phyloP scores from a whole-genome alignment of 179 eudicot genomes.

The Camellia oleifera region DNA sequence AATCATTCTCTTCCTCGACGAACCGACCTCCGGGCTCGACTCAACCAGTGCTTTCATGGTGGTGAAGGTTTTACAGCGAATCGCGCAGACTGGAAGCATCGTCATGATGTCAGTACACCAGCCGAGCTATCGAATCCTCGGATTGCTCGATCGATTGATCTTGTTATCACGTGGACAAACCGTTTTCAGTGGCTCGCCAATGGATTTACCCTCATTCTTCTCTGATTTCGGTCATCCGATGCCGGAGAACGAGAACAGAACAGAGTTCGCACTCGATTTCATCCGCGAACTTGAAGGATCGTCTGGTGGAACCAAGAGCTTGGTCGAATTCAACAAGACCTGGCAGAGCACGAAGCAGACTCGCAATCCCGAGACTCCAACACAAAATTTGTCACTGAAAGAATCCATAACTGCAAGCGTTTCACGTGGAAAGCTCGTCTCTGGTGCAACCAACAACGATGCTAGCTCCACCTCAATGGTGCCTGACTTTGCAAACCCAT shows the following conservation, averaged over 20 bases:
- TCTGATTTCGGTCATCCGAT: constrained; percentile 53
- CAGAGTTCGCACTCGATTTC: constrained; percentile 55
- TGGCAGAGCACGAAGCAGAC: constrained; percentile 31
- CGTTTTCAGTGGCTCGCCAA: constrained; percentile 54
- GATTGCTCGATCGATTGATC: constrained; percentile 47
- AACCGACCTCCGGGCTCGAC: constrained; percentile 68
- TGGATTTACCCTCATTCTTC: constrained; percentile 39
- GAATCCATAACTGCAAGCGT: constrained; percentile 66
- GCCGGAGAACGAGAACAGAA: constrained; percentile 54
- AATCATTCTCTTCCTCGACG: constrained; percentile 59
- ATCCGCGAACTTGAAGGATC: constrained; percentile 60
- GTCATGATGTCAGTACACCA: constrained; percentile 77
- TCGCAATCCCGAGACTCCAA: neutral
- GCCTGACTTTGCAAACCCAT: constrained; percentile 54
- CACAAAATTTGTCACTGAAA: constrained; percentile 42
- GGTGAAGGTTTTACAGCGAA: constrained; percentile 53
- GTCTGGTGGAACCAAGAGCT: constrained; percentile 36
- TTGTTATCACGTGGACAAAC: constrained; percentile 56
- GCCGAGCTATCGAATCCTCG: constrained; percentile 61
- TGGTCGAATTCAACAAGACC: constrained; percentile 49
- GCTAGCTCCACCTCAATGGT: constrained; percentile 31
- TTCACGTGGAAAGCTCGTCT: constrained; percentile 59
- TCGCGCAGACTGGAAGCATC: constrained; percentile 71
- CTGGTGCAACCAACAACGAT: constrained; percentile 38
- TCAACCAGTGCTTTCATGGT: constrained; percentile 65